A percentile compares a stretch with the other conserved stretches of the same genome.
phyloP scores from a whole-genome alignment of 2,329 filamentous ascomycete genomes.

The Pseudogymnoascus sp. region DNA sequence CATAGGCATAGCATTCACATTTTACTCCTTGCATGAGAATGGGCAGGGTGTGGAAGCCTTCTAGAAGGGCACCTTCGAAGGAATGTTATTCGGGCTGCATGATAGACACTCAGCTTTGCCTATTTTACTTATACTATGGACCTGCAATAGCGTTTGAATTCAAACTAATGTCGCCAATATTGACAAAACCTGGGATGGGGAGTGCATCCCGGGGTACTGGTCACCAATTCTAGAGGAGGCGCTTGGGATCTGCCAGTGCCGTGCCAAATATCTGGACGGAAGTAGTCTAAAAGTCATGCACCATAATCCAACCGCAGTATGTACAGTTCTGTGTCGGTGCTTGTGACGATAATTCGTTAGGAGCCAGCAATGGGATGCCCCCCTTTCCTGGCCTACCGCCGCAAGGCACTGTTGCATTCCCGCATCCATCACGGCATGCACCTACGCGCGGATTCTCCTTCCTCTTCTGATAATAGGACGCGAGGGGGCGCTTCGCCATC shows the following conservation, averaged over 20 bases:
- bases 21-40: background rate
- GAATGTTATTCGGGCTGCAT: background rate
- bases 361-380: background rate
- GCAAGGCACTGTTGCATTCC: background rate
- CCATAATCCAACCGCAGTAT: background rate
- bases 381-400: background rate
- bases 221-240: background rate
- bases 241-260: background rate
- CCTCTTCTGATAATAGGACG: background rate
- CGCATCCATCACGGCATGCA: background rate
- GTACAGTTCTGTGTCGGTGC: background rate
- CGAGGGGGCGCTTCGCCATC: constrained; percentile 4
- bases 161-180: background rate
- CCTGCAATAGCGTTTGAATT: background rate
- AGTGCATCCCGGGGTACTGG: background rate
- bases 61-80: background rate
- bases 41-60: background rate
- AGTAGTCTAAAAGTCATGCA: background rate
- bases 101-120: background rate
- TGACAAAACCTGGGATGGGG: background rate
- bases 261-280: background rate
- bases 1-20: background rate
- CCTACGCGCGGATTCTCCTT: background rate
- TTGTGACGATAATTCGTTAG: background rate
- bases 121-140: background rate